phyloP scores from a whole-genome alignment of 202 grass and related monocot species.

The Bolboschoenoplectus hybrid region DNA sequence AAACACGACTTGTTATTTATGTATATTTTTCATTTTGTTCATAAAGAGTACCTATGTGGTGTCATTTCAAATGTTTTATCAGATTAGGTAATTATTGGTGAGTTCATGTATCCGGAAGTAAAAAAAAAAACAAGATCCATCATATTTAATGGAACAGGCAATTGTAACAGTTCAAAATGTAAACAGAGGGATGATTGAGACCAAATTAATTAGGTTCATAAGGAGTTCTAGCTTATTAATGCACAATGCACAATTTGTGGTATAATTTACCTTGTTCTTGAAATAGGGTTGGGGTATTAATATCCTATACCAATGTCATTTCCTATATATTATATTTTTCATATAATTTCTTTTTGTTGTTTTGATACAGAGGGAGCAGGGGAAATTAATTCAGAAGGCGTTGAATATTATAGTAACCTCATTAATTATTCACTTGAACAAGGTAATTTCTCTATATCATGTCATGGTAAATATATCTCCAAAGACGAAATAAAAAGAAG shows the following conservation, averaged over 20 bases:
- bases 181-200: background rate
- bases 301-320: background rate
- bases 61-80: background rate
- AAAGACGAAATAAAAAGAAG: background rate
- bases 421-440: constrained; percentile 64
- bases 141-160: background rate
- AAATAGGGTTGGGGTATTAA: background rate
- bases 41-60: background rate
- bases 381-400: constrained; percentile 65
- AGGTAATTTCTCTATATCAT: constrained; percentile 41
- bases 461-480: background rate
- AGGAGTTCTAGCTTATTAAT: background rate
- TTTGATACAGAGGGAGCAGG: constrained; percentile 57
- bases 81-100: background rate
- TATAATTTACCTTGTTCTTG: background rate
- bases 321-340: background rate
- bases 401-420: constrained; percentile 79
- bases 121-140: background rate
- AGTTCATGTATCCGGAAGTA: background rate
- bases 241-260: background rate
- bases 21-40: background rate
- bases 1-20: background rate
- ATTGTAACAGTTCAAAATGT: background rate
- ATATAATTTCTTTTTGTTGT: constrained; percentile 28
- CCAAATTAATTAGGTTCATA: background rate